Evolutionary conservation across 768 basidiomycete genomes (phyloP).

Genomic region (Russula dissimulans): DNA sequence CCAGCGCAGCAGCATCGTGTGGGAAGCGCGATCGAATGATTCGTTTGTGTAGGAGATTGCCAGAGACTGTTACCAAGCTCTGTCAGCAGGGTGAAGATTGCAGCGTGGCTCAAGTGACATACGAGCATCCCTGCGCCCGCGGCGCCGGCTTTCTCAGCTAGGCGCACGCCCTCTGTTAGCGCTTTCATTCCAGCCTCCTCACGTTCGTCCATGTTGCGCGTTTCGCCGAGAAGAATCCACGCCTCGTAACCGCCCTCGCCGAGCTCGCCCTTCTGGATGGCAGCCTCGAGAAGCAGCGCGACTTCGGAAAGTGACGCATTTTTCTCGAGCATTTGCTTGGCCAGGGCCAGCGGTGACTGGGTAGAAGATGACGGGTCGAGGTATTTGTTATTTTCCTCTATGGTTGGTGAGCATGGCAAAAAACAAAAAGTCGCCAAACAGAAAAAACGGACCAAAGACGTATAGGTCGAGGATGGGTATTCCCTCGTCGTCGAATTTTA

Average conservation of each 20-base stretch:
- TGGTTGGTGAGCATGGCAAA: conserved; percentile 3
- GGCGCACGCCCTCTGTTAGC: conserved; percentile 58
- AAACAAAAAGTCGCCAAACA: not conserved
- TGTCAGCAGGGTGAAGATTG: conserved; percentile 8
- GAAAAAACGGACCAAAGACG: conserved; percentile 54
- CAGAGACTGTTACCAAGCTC: conserved; percentile 51
- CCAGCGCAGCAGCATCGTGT: conserved; percentile 82
- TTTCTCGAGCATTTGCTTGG: conserved; percentile 64
- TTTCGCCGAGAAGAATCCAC: conserved; percentile 89
- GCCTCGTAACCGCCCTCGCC: conserved; percentile 81
- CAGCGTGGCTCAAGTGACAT: conserved; percentile 23
- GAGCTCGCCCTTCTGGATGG: conserved; percentile 72
- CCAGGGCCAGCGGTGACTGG: conserved; percentile 51
- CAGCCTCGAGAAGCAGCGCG: conserved; percentile 80
- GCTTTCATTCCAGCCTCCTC: conserved; percentile 79
- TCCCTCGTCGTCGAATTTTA: conserved; percentile 61
- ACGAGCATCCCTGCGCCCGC: conserved; percentile 69
- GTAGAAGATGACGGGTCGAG: conserved; percentile 42
- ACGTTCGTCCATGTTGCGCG: conserved; percentile 81
- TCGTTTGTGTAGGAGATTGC: conserved; percentile 97
- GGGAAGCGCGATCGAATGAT: conserved; percentile 76
- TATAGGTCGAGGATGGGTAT: conserved; percentile 67
- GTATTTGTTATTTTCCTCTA: conserved; percentile 69
- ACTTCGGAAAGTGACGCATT: conserved; percentile 87
- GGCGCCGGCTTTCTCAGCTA: conserved; percentile 55